A percentile compares a stretch with the other conserved stretches of the same genome.
phyloP scores from a whole-genome alignment of 768 basidiomycete genomes.

The Trametes meyenii region DNA sequence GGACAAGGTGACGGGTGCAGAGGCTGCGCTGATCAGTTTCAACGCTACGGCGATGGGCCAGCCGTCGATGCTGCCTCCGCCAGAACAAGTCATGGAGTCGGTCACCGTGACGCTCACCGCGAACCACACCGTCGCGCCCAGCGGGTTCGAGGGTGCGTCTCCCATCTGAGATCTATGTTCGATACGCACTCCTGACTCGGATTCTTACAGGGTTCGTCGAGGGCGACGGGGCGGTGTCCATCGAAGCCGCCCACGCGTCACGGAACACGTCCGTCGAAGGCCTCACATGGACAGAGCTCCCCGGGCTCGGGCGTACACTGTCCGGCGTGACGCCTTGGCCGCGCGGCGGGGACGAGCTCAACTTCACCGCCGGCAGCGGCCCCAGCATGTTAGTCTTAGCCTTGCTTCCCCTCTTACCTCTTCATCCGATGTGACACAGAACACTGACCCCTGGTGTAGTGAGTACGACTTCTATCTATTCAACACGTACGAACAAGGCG shows the following conservation, averaged over 20 bases:
- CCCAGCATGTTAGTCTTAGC: conserved; percentile 52
- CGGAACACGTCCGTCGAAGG: conserved; percentile 50
- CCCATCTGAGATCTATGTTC: not conserved
- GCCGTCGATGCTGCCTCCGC: conserved; percentile 29
- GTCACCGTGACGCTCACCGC: conserved; percentile 34
- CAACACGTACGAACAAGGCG: conserved; percentile 45
- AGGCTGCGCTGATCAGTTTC: conserved; percentile 47
- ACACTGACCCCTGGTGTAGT: conserved; percentile 32
- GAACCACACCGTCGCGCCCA: conserved; percentile 39
- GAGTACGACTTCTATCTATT: conserved; percentile 71
- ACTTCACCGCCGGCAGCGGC: conserved; percentile 64
- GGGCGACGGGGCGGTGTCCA: conserved; percentile 61
- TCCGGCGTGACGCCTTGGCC: conserved; percentile 66
- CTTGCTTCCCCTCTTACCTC: not conserved
- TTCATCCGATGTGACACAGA: not conserved
- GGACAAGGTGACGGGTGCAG: conserved; percentile 44
- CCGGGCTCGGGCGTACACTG: conserved; percentile 60
- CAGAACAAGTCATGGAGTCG: not conserved
- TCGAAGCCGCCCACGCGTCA: conserved; percentile 64
- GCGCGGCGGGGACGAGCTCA: conserved; percentile 49
- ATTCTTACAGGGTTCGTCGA: conserved; percentile 55
- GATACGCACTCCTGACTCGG: not conserved
- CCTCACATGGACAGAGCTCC: conserved; percentile 60
- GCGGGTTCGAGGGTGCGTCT: conserved; percentile 51
- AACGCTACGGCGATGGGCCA: conserved; percentile 47